Evolutionary conservation across 1,139 yeast species (phyloP), one percentile per base, ranked within the genome.

Genomic region (Magnusiomyces magnusii): DNA sequence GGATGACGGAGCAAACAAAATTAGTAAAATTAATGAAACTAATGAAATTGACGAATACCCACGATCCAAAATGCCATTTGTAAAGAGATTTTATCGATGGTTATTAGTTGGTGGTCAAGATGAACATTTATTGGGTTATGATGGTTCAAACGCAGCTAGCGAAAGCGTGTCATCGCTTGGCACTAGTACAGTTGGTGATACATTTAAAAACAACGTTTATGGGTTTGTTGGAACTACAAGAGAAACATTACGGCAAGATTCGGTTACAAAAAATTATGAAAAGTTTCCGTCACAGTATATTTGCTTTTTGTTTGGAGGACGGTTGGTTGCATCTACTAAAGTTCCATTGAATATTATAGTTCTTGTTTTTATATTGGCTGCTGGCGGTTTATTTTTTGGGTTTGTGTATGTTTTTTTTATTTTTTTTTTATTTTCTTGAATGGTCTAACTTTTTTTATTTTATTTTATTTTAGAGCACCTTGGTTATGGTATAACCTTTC

Each of bases 301-400:
- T 2, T 87, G 10, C 23, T 52, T 80, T 69, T 71, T 85, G 2
- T 73, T 81, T 59, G 95, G 95, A 5, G 95, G 95, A 0, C 71
- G 91, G 47, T 68, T 84, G 53, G 72, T 83, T 44, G 71, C 79
- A 0, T 72, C 72, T 0, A 61, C 61, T 21, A 76, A 58, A 74
- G 75, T 61, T 69, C 76, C 61, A 62, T 67, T 58, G 79, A 81
- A 34, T 64, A 74, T 53, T 71, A 73, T 54, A 21, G 76, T 81
- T 0, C 73, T 76, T 0, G 56, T 71, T 0, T 49, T 74, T 1
- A 67, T 81, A 0, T 55, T 83, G 0, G 64, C 77, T 0, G 83
- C 87, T 0, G 79, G 78, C 1, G 79, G 86, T 1, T 68, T 87
- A 2, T 82, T 76, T 63, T 71, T 78, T 1, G 71, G 80, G 0